A percentile compares a stretch with the other conserved stretches of the same genome.
Conservation (phyloP, 306 rosid genomes). For the Rosa persica region DNA sequence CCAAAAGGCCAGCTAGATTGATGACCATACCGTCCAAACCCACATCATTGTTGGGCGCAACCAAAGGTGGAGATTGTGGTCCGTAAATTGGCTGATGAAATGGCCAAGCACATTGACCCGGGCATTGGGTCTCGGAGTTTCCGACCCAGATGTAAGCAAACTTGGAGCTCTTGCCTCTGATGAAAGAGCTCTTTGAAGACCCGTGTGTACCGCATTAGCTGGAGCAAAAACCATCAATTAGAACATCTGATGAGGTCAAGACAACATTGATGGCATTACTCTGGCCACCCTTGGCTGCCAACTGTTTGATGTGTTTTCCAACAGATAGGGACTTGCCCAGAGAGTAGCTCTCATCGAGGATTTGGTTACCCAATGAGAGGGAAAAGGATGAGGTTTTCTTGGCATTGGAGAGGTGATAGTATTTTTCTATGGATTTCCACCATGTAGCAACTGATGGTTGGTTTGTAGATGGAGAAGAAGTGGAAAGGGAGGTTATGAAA, state of each 20-base stretch:
- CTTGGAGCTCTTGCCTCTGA: slow-evolving; percentile 30
- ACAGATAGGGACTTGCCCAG: slow-evolving; percentile 54
- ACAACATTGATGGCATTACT: slow-evolving; percentile 55
- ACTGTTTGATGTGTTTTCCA: not conserved
- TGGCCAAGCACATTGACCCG: slow-evolving; percentile 84
- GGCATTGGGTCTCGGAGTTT: slow-evolving; percentile 63
- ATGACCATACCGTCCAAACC: slow-evolving; percentile 70
- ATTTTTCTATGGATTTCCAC: slow-evolving; percentile 46
- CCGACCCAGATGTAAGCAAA: slow-evolving; percentile 73
- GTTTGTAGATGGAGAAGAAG: slow-evolving; percentile 19
- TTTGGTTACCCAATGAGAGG: slow-evolving; percentile 41
- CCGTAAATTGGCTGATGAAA: slow-evolving; percentile 83
- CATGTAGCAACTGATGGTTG: slow-evolving; percentile 55
- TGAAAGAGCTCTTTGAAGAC: slow-evolving; percentile 24
- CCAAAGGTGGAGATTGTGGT: slow-evolving; percentile 52
- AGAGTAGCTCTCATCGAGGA: slow-evolving; percentile 34
- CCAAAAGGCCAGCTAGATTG: slow-evolving; percentile 62
- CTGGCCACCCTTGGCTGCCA: slow-evolving; percentile 49
- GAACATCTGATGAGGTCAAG: slow-evolving; percentile 41
- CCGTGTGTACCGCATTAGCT: slow-evolving; percentile 44
- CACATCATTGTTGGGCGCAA: slow-evolving; percentile 66
- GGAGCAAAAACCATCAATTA: slow-evolving; percentile 36
- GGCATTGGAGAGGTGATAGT: slow-evolving; percentile 30
- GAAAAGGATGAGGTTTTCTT: slow-evolving; percentile 21
- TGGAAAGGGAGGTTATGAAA: slow-evolving; percentile 58